These are phyloP conservation scores for Amoebophrya sp. DNA, from an alignment of 169 alveolate species.

Conservation along the genomic window DNA sequence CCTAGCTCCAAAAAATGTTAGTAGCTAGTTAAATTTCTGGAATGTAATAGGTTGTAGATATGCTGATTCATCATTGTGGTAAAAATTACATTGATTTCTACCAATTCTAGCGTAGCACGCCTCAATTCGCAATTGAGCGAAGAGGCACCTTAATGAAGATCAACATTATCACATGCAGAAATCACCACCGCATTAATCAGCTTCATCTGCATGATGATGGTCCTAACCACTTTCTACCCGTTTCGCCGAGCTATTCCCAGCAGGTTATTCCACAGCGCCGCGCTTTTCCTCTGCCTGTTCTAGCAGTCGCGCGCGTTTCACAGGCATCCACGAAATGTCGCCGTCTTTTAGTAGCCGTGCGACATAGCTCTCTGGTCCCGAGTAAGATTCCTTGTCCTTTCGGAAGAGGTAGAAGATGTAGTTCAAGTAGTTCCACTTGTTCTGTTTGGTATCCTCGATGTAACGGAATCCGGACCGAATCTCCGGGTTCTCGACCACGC, in stretches of 20 bases:
- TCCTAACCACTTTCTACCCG: neutral
- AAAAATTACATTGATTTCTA: too few relatives aligned
- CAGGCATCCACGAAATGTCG: neutral
- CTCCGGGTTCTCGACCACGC: neutral
- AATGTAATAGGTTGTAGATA: too few relatives aligned
- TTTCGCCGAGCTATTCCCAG: neutral
- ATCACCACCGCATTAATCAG: neutral
- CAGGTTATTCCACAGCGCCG: neutral
- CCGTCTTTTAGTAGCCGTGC: neutral
- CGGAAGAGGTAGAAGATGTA: neutral
- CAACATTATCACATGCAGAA: neutral
- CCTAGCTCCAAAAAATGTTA: too few relatives aligned
- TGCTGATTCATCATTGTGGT: too few relatives aligned
- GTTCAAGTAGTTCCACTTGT: neutral
- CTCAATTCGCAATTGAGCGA: too few relatives aligned
- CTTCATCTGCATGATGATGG: neutral
- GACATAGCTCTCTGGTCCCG: neutral
- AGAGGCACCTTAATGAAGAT: neutral
- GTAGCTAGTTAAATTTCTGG: too few relatives aligned
- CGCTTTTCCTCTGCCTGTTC: neutral
- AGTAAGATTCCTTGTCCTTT: neutral
- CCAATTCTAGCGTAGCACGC: too few relatives aligned
- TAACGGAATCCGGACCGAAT: neutral
- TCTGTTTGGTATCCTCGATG: neutral
- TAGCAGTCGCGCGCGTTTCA: neutral